Evolutionary conservation across 1,284 basidiomycete genomes (phyloP), one percentile per base, ranked within the genome.

Genomic region (Anthracocystis panici-leucophaei): DNA sequence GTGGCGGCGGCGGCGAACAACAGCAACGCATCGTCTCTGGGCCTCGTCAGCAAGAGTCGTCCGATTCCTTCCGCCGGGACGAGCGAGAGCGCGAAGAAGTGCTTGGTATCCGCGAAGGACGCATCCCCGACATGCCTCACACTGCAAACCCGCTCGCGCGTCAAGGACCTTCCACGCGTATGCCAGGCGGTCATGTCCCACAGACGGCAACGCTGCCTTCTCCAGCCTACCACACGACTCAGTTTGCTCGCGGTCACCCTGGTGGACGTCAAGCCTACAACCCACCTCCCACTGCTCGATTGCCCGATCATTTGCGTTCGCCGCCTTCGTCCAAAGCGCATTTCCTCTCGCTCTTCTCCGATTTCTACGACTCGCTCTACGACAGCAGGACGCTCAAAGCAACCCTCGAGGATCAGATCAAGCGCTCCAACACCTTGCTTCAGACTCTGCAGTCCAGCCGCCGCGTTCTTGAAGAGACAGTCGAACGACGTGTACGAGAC

Each of bases 331-430:
- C 65, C 57, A 81, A 82, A 50, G 56, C 72, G 12, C 80, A 83
- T 46, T 84, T 84, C 53, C 75, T 84, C 21, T 76, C 76, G 18
- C 72, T 84, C 49, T 84, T 84, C 46, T 79, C 82, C 31, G 75
- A 79, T 60, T 84, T 84, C 61, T 84, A 79, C 65, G 83, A 84
- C 52, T 78, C 75, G 42, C 75, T 84, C 33, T 61, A 71, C 21
- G 83, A 84, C 71, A 82, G 79, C 56, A 78, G 82, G 49, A 82
- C 82, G 27, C 73, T 84, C 33, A 82, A 83, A 60, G 78, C 81
- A 6, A 84, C 81, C 25, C 63, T 84, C 27, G 83, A 84, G 51
- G 79, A 84, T 50, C 83, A 84, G 59, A 82, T 84, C 49, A 68
- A 76, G 44, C 58, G 82, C 7, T 83, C 81, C 66, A 84, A 84